A percentile compares a stretch with the other conserved stretches of the same genome.
phyloP scores from a whole-genome alignment of 345 rosid species.

The Excoecaria agallocha region DNA sequence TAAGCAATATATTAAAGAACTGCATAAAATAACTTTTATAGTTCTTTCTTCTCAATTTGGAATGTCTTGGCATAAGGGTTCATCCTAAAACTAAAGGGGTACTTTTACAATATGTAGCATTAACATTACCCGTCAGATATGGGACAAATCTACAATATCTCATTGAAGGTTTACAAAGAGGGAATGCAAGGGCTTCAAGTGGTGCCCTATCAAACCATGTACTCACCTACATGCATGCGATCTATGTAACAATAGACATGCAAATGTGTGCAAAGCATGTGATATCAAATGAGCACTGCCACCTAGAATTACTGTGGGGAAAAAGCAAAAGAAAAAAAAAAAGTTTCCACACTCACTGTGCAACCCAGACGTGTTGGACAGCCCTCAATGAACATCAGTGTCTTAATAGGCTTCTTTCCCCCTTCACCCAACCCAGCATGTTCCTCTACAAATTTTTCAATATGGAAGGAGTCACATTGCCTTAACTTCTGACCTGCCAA shows the following conservation, averaged over 20 bases:
- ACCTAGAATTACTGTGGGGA: neutral
- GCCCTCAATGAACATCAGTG: conserved; percentile 91
- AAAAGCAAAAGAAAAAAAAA: neutral
- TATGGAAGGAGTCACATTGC: conserved; percentile 75
- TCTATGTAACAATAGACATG: neutral
- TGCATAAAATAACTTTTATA: neutral
- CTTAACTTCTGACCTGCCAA: conserved; percentile 57
- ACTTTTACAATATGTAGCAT: neutral
- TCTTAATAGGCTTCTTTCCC: conserved; percentile 73
- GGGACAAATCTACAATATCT: neutral
- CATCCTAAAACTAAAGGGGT: neutral
- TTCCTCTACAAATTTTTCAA: conserved; percentile 82
- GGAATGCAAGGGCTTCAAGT: neutral
- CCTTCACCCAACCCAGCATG: conserved; percentile 61
- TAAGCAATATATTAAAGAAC: neutral
- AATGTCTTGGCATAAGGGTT: neutral
- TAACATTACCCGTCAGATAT: neutral
- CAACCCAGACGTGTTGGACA: conserved; percentile 78
- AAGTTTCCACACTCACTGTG: conserved; percentile 63
- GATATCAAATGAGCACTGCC: neutral
- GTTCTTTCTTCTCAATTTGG: neutral
- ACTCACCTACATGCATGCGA: neutral
- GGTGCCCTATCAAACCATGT: neutral
- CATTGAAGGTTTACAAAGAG: neutral
- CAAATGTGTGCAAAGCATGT: neutral